A percentile compares a stretch with the other conserved stretches of the same genome.
Evolutionary conservation across 2,329 filamentous ascomycete genomes (phyloP).

Genomic region (Cladosporium cucumerinum): DNA sequence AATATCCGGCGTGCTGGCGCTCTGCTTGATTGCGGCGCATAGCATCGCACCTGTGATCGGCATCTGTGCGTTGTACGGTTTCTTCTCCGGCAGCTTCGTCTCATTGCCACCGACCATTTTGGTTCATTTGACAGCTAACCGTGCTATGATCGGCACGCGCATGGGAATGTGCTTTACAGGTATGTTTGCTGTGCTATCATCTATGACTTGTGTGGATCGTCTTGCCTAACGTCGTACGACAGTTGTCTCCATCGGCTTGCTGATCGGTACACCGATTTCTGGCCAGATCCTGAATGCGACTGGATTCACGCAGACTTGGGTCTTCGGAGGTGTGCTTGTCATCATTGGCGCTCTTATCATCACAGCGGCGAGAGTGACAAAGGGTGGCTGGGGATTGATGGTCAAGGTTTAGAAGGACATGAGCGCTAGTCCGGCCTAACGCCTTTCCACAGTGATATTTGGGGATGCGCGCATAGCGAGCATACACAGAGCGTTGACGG

Average conservation of each 20-base stretch:
- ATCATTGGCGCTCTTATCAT: conserved; percentile 28
- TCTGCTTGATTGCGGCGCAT: conserved; percentile 40
- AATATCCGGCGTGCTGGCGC: conserved; percentile 39
- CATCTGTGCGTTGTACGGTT: conserved; percentile 46
- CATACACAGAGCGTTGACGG: no score
- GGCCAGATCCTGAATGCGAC: conserved; percentile 51
- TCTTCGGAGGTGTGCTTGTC: conserved; percentile 40
- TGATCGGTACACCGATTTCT: conserved; percentile 57
- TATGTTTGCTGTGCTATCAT: conserved; percentile 25
- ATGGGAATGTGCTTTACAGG: conserved; percentile 54
- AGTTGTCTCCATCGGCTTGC: conserved; percentile 38
- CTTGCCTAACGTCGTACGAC: background rate
- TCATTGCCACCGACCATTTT: conserved; percentile 46
- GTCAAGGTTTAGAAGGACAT: conserved; percentile 21
- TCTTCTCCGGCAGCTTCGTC: conserved; percentile 49
- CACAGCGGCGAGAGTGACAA: conserved; percentile 24
- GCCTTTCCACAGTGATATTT: no score
- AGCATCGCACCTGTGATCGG: conserved; percentile 40
- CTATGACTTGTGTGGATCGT: conserved; percentile 29
- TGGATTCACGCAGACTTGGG: conserved; percentile 44
- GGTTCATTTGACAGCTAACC: conserved; percentile 41
- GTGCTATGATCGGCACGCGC: conserved; percentile 49
- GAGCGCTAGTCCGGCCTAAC: no score
- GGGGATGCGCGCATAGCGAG: no score
- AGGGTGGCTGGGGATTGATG: conserved; percentile 28